These are phyloP conservation scores for Bacidia rubella DNA, from an alignment of 495 filamentous ascomycete species.

Conservation along the genomic window DNA sequence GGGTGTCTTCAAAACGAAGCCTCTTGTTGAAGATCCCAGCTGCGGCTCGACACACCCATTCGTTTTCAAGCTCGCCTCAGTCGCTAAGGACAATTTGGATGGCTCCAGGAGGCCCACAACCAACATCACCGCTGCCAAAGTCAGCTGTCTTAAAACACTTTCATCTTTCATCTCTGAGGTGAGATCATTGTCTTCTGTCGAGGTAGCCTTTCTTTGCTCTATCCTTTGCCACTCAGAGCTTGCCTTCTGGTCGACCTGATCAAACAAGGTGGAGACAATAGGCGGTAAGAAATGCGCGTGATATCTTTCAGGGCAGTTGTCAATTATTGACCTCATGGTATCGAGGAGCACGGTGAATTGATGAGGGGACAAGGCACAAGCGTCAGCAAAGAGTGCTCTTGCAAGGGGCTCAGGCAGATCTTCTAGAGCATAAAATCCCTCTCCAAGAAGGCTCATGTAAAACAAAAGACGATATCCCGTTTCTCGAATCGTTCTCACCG, in stretches of 20 bases:
- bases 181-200: constrained; percentile 53
- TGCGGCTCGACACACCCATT: background rate
- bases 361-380: constrained; percentile 74
- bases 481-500: constrained; percentile 79
- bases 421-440: constrained; percentile 75
- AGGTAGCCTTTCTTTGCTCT: constrained; percentile 48
- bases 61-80: background rate
- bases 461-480: constrained; percentile 86
- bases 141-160: constrained; percentile 87
- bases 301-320: constrained; percentile 71
- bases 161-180: constrained; percentile 97
- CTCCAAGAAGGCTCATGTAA: constrained; percentile 77
- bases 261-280: constrained; percentile 67
- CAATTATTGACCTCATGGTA: constrained; percentile 71
- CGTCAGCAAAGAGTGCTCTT: constrained; percentile 70
- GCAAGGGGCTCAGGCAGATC: constrained; percentile 77
- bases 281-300: constrained; percentile 75
- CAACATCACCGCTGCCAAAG: constrained; percentile 80
- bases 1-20: constrained; percentile 60
- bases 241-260: constrained; percentile 75
- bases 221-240: constrained; percentile 66
- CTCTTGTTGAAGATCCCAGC: constrained; percentile 5
- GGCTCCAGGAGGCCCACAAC: constrained; percentile 79
- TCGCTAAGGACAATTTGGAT: constrained; percentile 24
- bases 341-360: constrained; percentile 85